Conservation (phyloP, 495 filamentous ascomycete species). For the Neurospora discreta region DNA sequence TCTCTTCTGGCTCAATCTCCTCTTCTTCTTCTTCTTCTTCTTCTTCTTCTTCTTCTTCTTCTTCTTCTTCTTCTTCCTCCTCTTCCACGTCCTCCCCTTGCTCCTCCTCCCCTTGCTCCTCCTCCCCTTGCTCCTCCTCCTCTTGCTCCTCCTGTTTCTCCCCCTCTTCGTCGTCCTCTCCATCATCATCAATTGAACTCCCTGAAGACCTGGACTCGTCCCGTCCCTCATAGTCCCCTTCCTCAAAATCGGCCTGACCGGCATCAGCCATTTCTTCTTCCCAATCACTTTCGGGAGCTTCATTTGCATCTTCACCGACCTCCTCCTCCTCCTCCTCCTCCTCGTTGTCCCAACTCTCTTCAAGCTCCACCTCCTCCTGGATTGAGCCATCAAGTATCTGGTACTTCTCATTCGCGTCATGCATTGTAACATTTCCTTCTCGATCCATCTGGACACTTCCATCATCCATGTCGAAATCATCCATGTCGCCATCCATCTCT, state of each 20-base stretch:
- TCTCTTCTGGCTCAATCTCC: not conserved
- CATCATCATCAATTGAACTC: not conserved
- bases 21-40: not conserved
- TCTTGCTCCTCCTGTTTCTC: not conserved
- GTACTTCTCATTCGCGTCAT: not conserved
- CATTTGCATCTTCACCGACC: not conserved
- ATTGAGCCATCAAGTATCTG: not conserved
- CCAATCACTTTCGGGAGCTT: not conserved
- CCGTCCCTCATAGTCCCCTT: not conserved
- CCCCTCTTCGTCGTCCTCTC: not conserved
- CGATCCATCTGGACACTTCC: not conserved
- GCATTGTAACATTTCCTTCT: not conserved
- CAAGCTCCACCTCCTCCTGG: not conserved
- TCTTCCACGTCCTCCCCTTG: not conserved
- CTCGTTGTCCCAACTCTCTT: not conserved
- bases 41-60: not conserved
- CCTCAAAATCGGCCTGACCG: not conserved
- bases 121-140: not conserved
- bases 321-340: not conserved
- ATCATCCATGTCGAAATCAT: not conserved
- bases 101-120: too few relatives aligned
- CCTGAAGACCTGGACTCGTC: not conserved
- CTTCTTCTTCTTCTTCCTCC: not conserved
- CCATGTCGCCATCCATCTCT: not conserved
- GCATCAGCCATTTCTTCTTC: not conserved